Percentiles rank a stretch among this genome's conserved stretches.
Evolutionary conservation across 208 protist species (phyloP).

Genomic region (Borovskyia barvae): DNA sequence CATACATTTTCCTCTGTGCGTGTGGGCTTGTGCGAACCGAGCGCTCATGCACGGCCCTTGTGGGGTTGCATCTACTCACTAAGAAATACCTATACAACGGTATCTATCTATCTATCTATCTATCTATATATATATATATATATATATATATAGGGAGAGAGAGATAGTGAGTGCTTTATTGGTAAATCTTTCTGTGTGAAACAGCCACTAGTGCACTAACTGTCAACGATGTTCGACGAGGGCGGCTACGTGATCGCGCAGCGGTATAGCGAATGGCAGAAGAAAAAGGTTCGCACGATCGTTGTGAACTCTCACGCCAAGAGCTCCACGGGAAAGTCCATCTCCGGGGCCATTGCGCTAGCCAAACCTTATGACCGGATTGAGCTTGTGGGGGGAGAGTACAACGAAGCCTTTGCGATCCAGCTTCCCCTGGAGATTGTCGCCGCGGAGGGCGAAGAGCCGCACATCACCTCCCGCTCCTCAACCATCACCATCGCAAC

Average conservation of each 20-base stretch:
- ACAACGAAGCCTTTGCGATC: slow-evolving; percentile 68
- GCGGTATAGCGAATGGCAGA: slow-evolving; percentile 82
- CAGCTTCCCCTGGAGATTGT: slow-evolving; percentile 78
- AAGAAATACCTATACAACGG: too few species aligned
- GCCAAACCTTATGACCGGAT: slow-evolving; percentile 85
- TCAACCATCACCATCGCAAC: slow-evolving; percentile 69
- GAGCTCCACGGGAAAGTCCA: slow-evolving; percentile 42
- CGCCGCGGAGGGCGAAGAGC: slow-evolving; percentile 82
- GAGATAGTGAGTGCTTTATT: too few species aligned
- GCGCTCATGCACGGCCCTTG: too few species aligned
- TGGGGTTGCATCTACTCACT: too few species aligned
- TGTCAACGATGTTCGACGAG: slow-evolving; percentile 23
- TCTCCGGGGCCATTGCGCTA: slow-evolving; percentile 58
- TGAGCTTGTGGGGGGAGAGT: slow-evolving; percentile 82
- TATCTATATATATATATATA: too few species aligned
- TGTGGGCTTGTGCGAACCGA: too few species aligned
- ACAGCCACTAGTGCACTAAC: not conserved
- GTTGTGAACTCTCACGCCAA: slow-evolving; percentile 77
- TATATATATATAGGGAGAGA: too few species aligned
- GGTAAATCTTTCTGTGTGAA: slow-evolving; percentile 19
- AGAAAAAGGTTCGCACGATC: slow-evolving; percentile 84
- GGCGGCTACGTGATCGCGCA: slow-evolving; percentile 57
- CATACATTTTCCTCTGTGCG: too few species aligned
- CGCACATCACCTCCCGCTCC: slow-evolving; percentile 59
- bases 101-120: too few species aligned